Conservation (phyloP, 2,329 filamentous ascomycete species). For the Tolypocladium ophioglossoides region DNA sequence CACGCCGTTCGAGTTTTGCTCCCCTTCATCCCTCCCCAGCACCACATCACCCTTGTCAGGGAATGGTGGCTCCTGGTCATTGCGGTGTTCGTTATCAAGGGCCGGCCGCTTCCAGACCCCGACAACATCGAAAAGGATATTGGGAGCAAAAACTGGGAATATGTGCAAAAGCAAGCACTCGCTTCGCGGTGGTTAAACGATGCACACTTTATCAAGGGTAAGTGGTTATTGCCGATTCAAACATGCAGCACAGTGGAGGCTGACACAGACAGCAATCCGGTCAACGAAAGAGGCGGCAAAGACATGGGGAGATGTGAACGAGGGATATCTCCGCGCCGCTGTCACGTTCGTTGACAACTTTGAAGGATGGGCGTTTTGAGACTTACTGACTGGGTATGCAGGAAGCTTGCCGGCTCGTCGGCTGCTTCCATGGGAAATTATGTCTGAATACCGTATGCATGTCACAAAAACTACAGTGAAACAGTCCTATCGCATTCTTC, state of each 20-base stretch:
- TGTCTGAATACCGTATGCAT: background rate
- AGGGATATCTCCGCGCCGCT: conserved; percentile 56
- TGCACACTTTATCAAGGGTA: conserved; percentile 77
- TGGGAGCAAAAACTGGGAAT: conserved; percentile 63
- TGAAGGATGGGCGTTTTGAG: conserved; percentile 47
- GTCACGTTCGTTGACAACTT: conserved; percentile 67
- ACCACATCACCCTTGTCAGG: conserved; percentile 63
- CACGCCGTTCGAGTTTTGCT: conserved; percentile 84
- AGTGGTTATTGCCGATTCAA: background rate
- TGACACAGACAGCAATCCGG: conserved; percentile 44
- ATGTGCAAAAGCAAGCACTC: conserved; percentile 61
- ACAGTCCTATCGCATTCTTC: too few relatives aligned
- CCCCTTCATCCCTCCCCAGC: conserved; percentile 61
- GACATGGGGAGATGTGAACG: conserved; percentile 63
- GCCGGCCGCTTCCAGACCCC: conserved; percentile 62
- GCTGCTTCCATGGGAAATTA: background rate
- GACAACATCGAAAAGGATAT: conserved; percentile 49
- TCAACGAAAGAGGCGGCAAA: conserved; percentile 63
- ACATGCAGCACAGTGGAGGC: background rate
- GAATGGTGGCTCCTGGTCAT: conserved; percentile 87
- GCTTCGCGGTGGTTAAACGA: conserved; percentile 59
- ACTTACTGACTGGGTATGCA: background rate
- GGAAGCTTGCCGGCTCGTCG: background rate
- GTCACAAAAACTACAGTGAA: too few relatives aligned
- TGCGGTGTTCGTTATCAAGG: conserved; percentile 64